Evolutionary conservation across 345 rosid genomes (phyloP).

Genomic region (Pugionium dolabratum): DNA sequence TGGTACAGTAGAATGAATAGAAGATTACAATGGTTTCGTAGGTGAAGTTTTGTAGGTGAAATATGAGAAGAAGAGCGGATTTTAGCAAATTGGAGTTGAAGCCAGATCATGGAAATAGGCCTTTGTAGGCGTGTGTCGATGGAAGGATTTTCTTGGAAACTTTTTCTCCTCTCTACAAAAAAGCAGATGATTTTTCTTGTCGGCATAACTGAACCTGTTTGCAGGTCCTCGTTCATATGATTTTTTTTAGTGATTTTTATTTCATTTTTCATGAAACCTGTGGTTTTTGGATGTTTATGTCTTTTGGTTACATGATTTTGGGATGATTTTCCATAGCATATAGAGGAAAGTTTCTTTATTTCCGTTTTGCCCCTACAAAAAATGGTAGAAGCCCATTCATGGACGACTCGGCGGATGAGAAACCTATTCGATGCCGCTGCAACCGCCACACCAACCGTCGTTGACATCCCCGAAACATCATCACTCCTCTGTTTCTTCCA

Average conservation of each 20-base stretch:
- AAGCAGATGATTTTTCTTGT: constrained; percentile 95
- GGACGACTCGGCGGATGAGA: constrained; percentile 99
- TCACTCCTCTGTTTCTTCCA: constrained; percentile 31
- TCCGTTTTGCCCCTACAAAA: constrained; percentile 32
- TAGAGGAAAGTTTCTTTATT: constrained; percentile 19
- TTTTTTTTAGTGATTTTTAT: neutral
- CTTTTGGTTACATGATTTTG: neutral
- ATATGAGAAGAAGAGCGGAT: constrained; percentile 69
- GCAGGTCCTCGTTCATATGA: constrained; percentile 60
- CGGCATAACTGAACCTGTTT: constrained; percentile 97
- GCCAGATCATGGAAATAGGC: constrained; percentile 77
- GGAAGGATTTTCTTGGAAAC: constrained; percentile 90
- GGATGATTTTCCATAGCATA: constrained; percentile 27
- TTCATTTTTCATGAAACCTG: too few species aligned
- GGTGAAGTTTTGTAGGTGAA: too few species aligned
- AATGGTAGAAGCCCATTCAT: constrained; percentile 98
- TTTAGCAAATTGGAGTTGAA: constrained; percentile 78
- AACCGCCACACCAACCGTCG: constrained; percentile 43
- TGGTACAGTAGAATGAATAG: too few species aligned
- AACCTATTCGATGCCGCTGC: constrained; percentile 66
- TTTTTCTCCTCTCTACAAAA: constrained; percentile 79
- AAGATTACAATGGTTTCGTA: constrained; percentile 20
- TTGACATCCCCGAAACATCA: constrained; percentile 89
- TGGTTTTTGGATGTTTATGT: neutral
- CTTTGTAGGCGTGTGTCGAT: constrained; percentile 95